Evolutionary conservation across 2,329 filamentous ascomycete genomes (phyloP).

Genomic region (Sporothrix brunneoviolacea): DNA sequence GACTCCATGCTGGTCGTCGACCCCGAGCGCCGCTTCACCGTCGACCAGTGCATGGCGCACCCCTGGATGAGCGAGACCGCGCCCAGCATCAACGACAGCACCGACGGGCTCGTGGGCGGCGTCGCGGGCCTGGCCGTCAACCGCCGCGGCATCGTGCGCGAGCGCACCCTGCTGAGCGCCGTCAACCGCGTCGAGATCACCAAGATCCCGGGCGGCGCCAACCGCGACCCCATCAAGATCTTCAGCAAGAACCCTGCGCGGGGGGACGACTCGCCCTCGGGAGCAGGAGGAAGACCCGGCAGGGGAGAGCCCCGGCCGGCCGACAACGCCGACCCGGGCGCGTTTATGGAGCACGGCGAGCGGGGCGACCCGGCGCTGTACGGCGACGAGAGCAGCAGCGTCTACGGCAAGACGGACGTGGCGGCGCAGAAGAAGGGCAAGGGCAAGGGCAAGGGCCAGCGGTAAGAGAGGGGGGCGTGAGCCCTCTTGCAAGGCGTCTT

Average conservation of each 20-base stretch:
- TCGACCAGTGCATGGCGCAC: slow-evolving; percentile 86
- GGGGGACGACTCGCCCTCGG: neutral
- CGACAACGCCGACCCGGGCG: slow-evolving; percentile 58
- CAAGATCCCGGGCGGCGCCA: slow-evolving; percentile 47
- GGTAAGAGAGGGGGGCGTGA: no score
- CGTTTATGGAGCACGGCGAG: slow-evolving; percentile 80
- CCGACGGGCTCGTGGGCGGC: slow-evolving; percentile 84
- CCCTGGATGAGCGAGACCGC: slow-evolving; percentile 70
- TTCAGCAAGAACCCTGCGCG: slow-evolving; percentile 60
- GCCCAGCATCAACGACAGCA: slow-evolving; percentile 70
- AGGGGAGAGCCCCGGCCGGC: slow-evolving; percentile 57
- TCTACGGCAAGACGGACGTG: slow-evolving; percentile 39
- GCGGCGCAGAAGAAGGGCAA: slow-evolving; percentile 20
- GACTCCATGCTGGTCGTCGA: slow-evolving; percentile 92
- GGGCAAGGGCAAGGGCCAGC: slow-evolving; percentile 19
- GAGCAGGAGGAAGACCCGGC: neutral
- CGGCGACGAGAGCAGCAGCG: slow-evolving; percentile 51
- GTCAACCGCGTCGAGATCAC: slow-evolving; percentile 65
- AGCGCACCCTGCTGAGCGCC: slow-evolving; percentile 77
- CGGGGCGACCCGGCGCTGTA: slow-evolving; percentile 78
- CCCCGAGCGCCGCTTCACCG: slow-evolving; percentile 71
- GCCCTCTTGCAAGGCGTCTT: no score
- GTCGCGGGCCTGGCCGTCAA: slow-evolving; percentile 77
- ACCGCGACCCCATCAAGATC: slow-evolving; percentile 60
- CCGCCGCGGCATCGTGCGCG: slow-evolving; percentile 69